Percentiles rank a stretch among this genome's conserved stretches.
phyloP scores from a whole-genome alignment of 2,329 filamentous ascomycete species.

The Aspergillus caelatus region DNA sequence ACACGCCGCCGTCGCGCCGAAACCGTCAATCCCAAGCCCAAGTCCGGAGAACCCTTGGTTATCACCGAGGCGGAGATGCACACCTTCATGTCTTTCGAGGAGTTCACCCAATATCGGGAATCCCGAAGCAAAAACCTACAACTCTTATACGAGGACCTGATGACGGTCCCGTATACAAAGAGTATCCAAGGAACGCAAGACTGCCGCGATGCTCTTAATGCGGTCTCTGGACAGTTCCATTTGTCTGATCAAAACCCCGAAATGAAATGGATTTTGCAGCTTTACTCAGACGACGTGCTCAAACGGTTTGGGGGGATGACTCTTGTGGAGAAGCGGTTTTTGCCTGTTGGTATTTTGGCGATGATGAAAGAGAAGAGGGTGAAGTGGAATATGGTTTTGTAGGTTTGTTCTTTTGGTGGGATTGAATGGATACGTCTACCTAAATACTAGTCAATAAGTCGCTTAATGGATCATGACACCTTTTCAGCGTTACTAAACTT shows the following conservation, averaged over 20 bases:
- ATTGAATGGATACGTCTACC: neutral
- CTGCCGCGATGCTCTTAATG: slow-evolving; percentile 23
- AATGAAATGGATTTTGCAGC: slow-evolving; percentile 38
- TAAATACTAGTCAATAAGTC: neutral
- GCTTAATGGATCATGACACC: neutral
- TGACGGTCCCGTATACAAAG: slow-evolving; percentile 23
- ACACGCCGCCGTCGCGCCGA: neutral
- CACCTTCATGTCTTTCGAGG: slow-evolving; percentile 40
- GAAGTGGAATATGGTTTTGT: slow-evolving; percentile 47
- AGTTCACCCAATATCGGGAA: slow-evolving; percentile 39
- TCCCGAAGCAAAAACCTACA: neutral
- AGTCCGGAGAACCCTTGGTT: neutral
- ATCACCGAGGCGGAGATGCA: slow-evolving; percentile 20
- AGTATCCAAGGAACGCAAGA: slow-evolving; percentile 22
- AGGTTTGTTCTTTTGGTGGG: neutral
- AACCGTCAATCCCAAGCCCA: neutral
- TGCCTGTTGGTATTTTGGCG: slow-evolving; percentile 42
- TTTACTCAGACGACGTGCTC: slow-evolving; percentile 38
- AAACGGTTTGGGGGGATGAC: slow-evolving; percentile 39
- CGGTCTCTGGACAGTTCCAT: slow-evolving; percentile 9
- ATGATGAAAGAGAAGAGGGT: slow-evolving; percentile 47
- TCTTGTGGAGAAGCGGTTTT: slow-evolving; percentile 44
- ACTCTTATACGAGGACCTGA: slow-evolving; percentile 33
- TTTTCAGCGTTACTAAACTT: neutral
- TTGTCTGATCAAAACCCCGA: slow-evolving; percentile 11